These are phyloP conservation scores for Hymenoscyphus scutula DNA, from an alignment of 2,329 filamentous ascomycete genomes.

Conservation along the genomic window DNA sequence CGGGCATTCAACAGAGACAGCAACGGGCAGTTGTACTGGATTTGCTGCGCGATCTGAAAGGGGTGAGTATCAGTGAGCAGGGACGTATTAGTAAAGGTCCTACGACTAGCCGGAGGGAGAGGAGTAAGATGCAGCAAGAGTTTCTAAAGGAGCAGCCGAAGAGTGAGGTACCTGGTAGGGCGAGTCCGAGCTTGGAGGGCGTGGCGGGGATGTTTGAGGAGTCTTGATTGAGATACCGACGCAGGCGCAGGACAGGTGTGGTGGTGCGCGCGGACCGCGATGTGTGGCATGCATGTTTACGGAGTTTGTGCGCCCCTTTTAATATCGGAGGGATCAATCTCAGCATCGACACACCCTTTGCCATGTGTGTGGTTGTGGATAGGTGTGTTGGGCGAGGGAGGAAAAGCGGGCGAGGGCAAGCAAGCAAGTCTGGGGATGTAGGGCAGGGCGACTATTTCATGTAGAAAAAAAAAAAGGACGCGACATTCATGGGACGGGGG, in stretches of 20 bases:
- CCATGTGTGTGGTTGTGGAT: not conserved
- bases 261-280: not conserved
- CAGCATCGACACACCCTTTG: not conserved
- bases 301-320: too few relatives aligned
- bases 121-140: conserved; percentile 62
- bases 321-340: too few relatives aligned
- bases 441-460: not conserved
- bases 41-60: conserved; percentile 79
- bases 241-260: not conserved
- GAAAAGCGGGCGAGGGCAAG: not conserved
- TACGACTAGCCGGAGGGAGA: conserved; percentile 43
- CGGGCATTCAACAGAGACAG: conserved; percentile 63
- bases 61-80: conserved; percentile 89
- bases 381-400: not conserved
- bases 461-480: not conserved
- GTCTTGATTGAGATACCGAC: not conserved
- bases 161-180: conserved; percentile 8
- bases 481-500: not conserved
- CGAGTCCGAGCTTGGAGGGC: conserved; percentile 33
- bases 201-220: conserved; percentile 35
- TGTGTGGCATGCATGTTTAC: not conserved
- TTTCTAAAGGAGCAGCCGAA: conserved; percentile 55
- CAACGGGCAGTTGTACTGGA: conserved; percentile 82
- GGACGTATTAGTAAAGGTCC: conserved; percentile 70
- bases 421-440: not conserved